Percentiles rank a stretch among this genome's conserved stretches.
phyloP scores from a whole-genome alignment of 1,284 basidiomycete genomes.

The Tremellales sp. region DNA sequence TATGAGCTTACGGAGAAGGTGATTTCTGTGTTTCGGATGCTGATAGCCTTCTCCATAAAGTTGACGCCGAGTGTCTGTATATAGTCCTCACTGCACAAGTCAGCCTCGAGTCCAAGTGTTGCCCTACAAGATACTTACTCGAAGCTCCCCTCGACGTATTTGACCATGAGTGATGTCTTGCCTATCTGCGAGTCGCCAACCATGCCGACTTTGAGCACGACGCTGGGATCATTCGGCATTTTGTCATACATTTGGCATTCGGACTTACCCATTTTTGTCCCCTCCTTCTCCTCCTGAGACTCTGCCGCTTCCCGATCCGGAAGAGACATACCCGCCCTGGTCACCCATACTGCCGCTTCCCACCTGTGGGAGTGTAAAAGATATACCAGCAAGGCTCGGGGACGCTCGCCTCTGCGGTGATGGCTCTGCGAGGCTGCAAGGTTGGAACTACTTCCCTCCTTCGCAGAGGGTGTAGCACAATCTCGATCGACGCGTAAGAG shows the following conservation, averaged over 20 bases:
- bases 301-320: slow-evolving; percentile 42
- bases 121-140: slow-evolving; percentile 53
- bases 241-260: slow-evolving; percentile 5
- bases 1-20: slow-evolving; percentile 76
- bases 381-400: too few species aligned
- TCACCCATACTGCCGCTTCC: too few species aligned
- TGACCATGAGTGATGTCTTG: slow-evolving; percentile 97
- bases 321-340: slow-evolving; percentile 42
- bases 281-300: slow-evolving; percentile 41
- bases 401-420: too few species aligned
- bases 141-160: slow-evolving; percentile 95
- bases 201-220: slow-evolving; percentile 98
- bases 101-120: background rate
- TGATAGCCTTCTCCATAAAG: slow-evolving; percentile 99
- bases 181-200: slow-evolving; percentile 98
- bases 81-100: slow-evolving; percentile 74
- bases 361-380: too few species aligned
- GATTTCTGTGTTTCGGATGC: slow-evolving; percentile 93
- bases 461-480: too few species aligned
- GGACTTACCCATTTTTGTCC: slow-evolving; percentile 39
- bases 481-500: too few species aligned
- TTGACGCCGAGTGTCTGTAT: slow-evolving; percentile 99
- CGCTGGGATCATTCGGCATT: slow-evolving; percentile 61
- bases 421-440: too few species aligned
- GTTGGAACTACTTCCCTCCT: too few species aligned